These are phyloP conservation scores for Kodamaea sp. DNA, from an alignment of 1,139 yeast genomes.

Conservation along the genomic window DNA sequence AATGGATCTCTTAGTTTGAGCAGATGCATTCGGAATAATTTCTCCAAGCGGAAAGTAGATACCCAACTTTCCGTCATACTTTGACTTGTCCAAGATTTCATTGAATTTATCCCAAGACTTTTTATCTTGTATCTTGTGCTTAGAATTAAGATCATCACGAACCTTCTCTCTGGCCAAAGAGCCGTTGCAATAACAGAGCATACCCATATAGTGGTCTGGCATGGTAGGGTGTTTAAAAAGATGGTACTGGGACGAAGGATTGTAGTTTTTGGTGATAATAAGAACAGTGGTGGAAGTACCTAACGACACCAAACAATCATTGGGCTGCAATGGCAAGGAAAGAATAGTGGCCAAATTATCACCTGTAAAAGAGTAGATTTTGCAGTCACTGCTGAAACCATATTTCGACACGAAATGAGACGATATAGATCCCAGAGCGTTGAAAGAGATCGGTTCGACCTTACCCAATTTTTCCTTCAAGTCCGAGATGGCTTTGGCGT, in stretches of 20 bases:
- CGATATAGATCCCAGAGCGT: conserved; percentile 48
- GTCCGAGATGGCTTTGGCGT: conserved; percentile 33
- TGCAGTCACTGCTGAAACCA: conserved; percentile 58
- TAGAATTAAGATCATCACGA: conserved; percentile 61
- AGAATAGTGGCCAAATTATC: conserved; percentile 89
- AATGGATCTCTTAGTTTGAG: conserved; percentile 54
- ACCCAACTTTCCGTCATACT: conserved; percentile 57
- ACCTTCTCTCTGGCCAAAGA: conserved; percentile 81
- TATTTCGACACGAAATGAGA: conserved; percentile 63
- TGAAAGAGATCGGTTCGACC: conserved; percentile 49
- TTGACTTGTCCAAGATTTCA: conserved; percentile 44
- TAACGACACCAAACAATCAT: conserved; percentile 77
- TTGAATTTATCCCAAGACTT: conserved; percentile 68
- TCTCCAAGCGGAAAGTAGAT: conserved; percentile 87
- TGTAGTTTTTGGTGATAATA: conserved; percentile 73
- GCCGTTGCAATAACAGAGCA: conserved; percentile 94
- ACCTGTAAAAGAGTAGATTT: conserved; percentile 76
- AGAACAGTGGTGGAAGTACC: conserved; percentile 92
- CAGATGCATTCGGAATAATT: conserved; percentile 77
- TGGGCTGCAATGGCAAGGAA: conserved; percentile 72
- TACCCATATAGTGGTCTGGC: conserved; percentile 80
- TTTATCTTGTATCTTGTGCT: conserved; percentile 30
- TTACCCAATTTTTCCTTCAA: conserved; percentile 52
- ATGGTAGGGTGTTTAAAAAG: conserved; percentile 85
- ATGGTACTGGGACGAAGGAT: conserved; percentile 82